Evolutionary conservation across 331 rosid genomes (phyloP), one percentile per base, ranked within the genome.

Genomic region (Saraca asoca): DNA sequence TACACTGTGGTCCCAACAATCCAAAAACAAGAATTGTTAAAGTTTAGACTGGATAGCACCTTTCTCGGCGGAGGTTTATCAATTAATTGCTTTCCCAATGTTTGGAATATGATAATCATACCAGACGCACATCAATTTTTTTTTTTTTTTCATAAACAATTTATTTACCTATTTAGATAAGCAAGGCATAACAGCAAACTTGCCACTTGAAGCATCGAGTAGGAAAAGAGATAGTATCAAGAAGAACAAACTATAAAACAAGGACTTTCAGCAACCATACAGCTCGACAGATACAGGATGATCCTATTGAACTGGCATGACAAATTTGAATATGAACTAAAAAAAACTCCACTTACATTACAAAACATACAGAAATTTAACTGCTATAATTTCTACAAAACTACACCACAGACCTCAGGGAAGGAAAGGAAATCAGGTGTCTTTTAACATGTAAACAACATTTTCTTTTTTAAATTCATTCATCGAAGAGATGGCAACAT

Each of bases 251-350:
- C 1, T 9, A 5, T 38, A 9, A 46, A 58, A 39, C 12, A 39
- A 11, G 58, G 15, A 31, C 17, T 45, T 53, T 34, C 35, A 56
- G 65, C 20, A 44, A 46, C 59, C 51, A 18, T 8, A 17, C 64
- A 54, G 31, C 38, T 24, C 3, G 6, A 13, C 12, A 10, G 11
- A 7, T 39, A 3, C 3, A 12, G 18, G 18, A 12, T 57, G 20
- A 7, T 9, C n/a, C 44, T 20, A 52, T 39, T 39, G 53, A 50
- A 11, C 46, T 31, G 7, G 1, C 58, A 49, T 13, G 6, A 38
- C 42, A 38, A 59, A 70, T 37, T 50, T 58, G 13, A 59, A 31
- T 55, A 49, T 29, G 39, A 29, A 49, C 14, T 11, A 35, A 48
- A n/a, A 59, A 24, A 24, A 24, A 24, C 31, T 14, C 6, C 24